Evolutionary conservation across 345 rosid species (phyloP).

Genomic region (Eutrema japonicum): DNA sequence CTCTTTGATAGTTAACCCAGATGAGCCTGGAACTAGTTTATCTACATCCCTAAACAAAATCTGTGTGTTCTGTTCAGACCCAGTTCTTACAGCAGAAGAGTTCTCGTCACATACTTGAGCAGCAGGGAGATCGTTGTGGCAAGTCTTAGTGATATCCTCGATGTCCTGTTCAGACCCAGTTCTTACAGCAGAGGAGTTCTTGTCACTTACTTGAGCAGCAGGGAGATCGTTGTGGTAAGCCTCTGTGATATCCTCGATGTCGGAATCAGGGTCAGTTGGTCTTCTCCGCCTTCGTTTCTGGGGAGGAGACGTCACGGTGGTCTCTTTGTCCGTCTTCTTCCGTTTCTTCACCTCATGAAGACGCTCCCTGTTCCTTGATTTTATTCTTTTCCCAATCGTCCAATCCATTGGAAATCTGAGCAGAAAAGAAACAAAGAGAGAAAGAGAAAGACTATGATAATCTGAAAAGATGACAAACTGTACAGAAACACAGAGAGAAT

Average conservation of each 20-base stretch:
- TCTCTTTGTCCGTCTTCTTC: neutral
- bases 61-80: conserved; percentile 4
- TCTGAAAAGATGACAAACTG: neutral
- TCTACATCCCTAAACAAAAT: neutral
- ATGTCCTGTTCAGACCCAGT: conserved; percentile 2
- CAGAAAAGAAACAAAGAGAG: no score
- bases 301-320: neutral
- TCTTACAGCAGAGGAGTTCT: neutral
- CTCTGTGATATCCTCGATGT: neutral
- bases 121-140: neutral
- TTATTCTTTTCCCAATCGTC: conserved; percentile 15
- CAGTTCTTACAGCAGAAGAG: neutral
- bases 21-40: neutral
- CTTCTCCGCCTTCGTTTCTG: neutral
- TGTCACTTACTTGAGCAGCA: neutral
- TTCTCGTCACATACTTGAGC: neutral
- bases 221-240: neutral
- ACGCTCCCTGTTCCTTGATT: conserved; percentile 1
- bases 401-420: conserved; percentile 4
- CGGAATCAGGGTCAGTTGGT: conserved; percentile 1
- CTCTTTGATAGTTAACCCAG: neutral
- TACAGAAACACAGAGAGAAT: neutral
- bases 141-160: neutral
- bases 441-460: neutral
- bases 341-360: conserved; percentile 10